A percentile compares a stretch with the other conserved stretches of the same genome.
phyloP scores from a whole-genome alignment of 2,329 filamentous ascomycete species.

The Magnaporthiopsis rhizophila region DNA sequence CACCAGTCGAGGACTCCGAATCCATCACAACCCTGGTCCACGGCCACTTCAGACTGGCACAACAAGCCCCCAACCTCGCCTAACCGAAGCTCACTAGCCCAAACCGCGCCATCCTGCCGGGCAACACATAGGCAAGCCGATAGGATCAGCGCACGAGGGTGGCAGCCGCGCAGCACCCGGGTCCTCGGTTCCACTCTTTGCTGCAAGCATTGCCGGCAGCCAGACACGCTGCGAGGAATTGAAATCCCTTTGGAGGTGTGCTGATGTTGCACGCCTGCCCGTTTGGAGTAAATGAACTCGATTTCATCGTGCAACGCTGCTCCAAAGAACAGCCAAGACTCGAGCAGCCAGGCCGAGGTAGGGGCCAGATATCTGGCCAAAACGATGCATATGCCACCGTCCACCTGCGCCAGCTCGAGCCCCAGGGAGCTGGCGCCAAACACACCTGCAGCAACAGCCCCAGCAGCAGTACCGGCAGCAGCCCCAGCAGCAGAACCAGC shows the following conservation, averaged over 20 bases:
- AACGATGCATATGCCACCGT: not conserved
- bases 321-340: not conserved
- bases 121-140: not conserved
- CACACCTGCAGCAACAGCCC: not conserved
- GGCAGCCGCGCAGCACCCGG: not conserved
- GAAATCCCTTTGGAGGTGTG: not conserved
- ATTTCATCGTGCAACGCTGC: not conserved
- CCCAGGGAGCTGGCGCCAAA: not conserved
- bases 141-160: not conserved
- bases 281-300: not conserved
- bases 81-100: not conserved
- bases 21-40: not conserved
- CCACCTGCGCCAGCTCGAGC: not conserved
- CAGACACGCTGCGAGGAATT: not conserved
- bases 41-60: not conserved
- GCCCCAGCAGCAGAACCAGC: not conserved
- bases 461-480: not conserved
- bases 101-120: not conserved
- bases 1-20: not conserved
- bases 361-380: not conserved
- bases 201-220: not conserved
- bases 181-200: not conserved
- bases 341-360: not conserved
- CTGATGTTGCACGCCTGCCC: not conserved
- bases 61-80: not conserved